These are phyloP conservation scores for Pythium diclinum DNA, from an alignment of 352 stramenopile genomes.

Conservation along the genomic window DNA sequence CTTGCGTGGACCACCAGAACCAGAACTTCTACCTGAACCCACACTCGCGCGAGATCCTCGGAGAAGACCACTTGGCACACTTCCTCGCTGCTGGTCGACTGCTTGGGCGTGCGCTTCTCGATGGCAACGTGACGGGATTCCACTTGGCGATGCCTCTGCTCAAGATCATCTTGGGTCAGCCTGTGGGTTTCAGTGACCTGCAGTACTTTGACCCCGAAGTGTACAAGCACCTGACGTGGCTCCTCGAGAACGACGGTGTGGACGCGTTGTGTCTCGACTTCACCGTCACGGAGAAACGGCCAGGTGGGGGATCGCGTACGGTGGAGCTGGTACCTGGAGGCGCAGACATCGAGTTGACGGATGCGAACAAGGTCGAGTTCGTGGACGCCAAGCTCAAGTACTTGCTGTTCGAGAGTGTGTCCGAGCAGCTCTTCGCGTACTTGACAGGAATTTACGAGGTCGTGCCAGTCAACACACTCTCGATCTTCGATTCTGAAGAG, in stretches of 20 bases:
- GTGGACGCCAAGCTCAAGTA: conserved; percentile 90
- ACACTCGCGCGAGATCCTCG: conserved; percentile 22
- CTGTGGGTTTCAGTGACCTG: conserved; percentile 92
- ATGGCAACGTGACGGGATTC: conserved; percentile 91
- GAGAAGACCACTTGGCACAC: conserved; percentile 58
- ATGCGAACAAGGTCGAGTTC: conserved; percentile 93
- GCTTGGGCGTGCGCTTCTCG: conserved; percentile 58
- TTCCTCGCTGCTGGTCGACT: conserved; percentile 56
- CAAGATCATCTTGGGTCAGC: conserved; percentile 95
- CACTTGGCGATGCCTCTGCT: conserved; percentile 94
- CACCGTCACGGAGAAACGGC: conserved; percentile 22
- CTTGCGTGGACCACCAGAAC: conserved; percentile 36
- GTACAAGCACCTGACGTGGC: conserved; percentile 52
- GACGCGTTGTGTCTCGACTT: conserved; percentile 59
- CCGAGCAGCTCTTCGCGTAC: conserved; percentile 62
- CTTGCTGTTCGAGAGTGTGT: conserved; percentile 77
- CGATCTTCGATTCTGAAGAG: conserved; percentile 92
- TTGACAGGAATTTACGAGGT: conserved; percentile 91
- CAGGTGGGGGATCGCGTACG: conserved; percentile 5
- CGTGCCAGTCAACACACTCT: conserved; percentile 81
- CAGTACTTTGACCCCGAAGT: conserved; percentile 69
- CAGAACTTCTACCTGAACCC: conserved; percentile 54
- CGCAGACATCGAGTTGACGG: conserved; percentile 81
- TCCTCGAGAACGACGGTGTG: conserved; percentile 48
- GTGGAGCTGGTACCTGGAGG: conserved; percentile 52